Base-by-base conservation (phyloP, 257 asterid species). In the Lavandula angustifolia region DNA sequence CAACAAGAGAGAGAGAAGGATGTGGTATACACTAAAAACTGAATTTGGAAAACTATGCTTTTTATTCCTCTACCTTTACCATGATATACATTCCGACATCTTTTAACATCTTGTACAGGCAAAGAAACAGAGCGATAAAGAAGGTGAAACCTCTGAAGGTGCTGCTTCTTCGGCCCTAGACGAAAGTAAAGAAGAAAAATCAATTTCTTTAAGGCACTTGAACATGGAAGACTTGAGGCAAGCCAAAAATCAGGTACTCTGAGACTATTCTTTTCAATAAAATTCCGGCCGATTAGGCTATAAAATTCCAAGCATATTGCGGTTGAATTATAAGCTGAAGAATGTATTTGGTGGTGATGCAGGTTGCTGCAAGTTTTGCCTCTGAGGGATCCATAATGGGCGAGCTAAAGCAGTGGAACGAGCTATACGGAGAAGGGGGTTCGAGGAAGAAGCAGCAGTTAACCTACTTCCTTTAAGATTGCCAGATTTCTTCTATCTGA, bases 281-380 rank as follows among this genome's bases (percentile, higher is more conserved):
- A 2, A 22, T 22, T 22, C 8, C 2, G 3, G 31, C 31, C 18
- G 14, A 35, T 33, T 13, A 4, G 7, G 14, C 46, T 9, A 18
- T 9, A 34, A 2, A 7, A 55, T 12, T 33, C 31, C 31, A 33
- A 2, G 38, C 40, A 1, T 11, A 27, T 44, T 32, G 9, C 9
- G 17, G 4, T 17, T 16, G 29, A 52, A 51, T 6, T 9, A 6
- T 43, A 27, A 61, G 0, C 48, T 13, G 59, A 27, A 58, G 12
- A 14, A 16, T 5, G 42, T 27, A 6, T 3, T 9, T 55, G 35
- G 7, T 27, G 27, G 37, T 41, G 18, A 9, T 81, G 77, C 79
- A 91, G 98, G 94, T 89, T 75, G 95, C 98, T 53, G 92, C 98
- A 3, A 92, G 98, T 81, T 92, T 89, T 74, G 91, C 98, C 65